Evolutionary conservation across 495 filamentous ascomycete genomes (phyloP).

Genomic region (Aspergillus nidulans): DNA sequence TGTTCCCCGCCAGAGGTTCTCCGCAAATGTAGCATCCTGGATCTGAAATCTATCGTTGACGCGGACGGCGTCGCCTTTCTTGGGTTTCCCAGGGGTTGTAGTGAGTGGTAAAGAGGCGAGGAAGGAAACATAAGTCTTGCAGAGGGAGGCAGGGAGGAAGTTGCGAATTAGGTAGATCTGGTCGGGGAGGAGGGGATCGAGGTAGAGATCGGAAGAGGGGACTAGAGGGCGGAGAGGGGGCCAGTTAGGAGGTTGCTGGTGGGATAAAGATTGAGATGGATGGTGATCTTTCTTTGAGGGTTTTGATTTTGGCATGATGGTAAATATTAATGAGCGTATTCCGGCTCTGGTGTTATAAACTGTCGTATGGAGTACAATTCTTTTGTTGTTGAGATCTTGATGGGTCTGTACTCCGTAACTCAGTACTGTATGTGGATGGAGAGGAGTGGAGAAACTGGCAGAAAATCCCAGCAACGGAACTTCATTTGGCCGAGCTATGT

Average conservation of each 20-base stretch:
- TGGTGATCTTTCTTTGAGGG: slow-evolving; percentile 20
- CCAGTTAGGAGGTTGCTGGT: slow-evolving; percentile 51
- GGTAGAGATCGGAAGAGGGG: slow-evolving; percentile 59
- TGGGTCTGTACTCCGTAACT: no score
- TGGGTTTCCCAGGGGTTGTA: slow-evolving; percentile 81
- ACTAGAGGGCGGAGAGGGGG: slow-evolving; percentile 69
- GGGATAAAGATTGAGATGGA: slow-evolving; percentile 7
- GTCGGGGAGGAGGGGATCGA: slow-evolving; percentile 52
- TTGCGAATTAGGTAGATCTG: slow-evolving; percentile 76
- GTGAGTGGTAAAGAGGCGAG: slow-evolving; percentile 67
- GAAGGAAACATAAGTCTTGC: slow-evolving; percentile 76
- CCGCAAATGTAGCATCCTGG: slow-evolving; percentile 69
- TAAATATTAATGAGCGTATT: neutral
- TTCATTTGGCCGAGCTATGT: slow-evolving; percentile 12
- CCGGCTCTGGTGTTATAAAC: neutral
- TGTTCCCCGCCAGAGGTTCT: slow-evolving; percentile 60
- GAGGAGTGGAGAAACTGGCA: slow-evolving; percentile 5
- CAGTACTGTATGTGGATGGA: neutral
- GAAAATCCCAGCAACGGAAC: slow-evolving; percentile 26
- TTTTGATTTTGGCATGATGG: slow-evolving; percentile 15
- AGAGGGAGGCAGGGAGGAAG: slow-evolving; percentile 75
- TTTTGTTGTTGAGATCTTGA: neutral
- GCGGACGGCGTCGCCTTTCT: slow-evolving; percentile 76
- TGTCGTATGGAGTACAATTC: neutral
- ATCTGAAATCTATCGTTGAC: slow-evolving; percentile 92